These are phyloP conservation scores for Jaminaea rosea DNA, from an alignment of 1,284 basidiomycete genomes.

Conservation along the genomic window DNA sequence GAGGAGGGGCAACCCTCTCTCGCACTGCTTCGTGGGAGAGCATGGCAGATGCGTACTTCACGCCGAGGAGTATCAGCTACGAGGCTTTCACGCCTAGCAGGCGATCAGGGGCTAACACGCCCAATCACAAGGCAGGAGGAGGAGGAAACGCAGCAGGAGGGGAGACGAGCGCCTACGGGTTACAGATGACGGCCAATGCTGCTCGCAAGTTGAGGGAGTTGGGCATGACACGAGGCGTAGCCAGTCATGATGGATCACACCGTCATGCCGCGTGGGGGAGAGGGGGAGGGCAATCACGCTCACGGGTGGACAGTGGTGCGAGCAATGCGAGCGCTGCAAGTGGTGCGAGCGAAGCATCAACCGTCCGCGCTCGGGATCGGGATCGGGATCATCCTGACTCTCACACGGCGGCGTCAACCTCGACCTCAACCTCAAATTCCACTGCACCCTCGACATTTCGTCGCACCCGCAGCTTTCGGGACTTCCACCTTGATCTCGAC, in stretches of 20 bases:
- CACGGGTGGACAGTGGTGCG: too few relatives aligned
- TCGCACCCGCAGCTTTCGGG: constrained; percentile 13
- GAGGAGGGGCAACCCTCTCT: too few relatives aligned
- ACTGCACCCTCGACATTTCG: constrained; percentile 6
- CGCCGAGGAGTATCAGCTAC: constrained; percentile 5
- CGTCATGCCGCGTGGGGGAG: too few relatives aligned
- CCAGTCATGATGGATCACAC: neutral
- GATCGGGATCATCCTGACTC: too few relatives aligned
- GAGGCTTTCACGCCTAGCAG: constrained; percentile 17
- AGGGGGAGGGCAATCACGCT: too few relatives aligned
- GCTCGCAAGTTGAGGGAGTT: constrained; percentile 23
- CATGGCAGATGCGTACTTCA: constrained; percentile 40
- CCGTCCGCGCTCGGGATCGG: too few relatives aligned
- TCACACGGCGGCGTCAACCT: neutral
- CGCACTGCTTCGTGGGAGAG: constrained; percentile 28
- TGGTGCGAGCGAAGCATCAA: too few relatives aligned
- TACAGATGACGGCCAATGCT: constrained; percentile 28
- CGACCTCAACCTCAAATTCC: neutral
- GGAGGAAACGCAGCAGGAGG: neutral
- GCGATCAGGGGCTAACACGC: constrained; percentile 6
- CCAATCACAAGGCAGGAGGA: neutral
- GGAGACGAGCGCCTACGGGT: neutral
- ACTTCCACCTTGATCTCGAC: constrained; percentile 18
- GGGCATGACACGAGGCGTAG: constrained; percentile 28
- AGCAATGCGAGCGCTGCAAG: too few relatives aligned